Evolutionary conservation across 192 early-diverging fungal species (phyloP), one percentile per base, ranked within the genome.

Genomic region (Cladochytrium replicatum): DNA sequence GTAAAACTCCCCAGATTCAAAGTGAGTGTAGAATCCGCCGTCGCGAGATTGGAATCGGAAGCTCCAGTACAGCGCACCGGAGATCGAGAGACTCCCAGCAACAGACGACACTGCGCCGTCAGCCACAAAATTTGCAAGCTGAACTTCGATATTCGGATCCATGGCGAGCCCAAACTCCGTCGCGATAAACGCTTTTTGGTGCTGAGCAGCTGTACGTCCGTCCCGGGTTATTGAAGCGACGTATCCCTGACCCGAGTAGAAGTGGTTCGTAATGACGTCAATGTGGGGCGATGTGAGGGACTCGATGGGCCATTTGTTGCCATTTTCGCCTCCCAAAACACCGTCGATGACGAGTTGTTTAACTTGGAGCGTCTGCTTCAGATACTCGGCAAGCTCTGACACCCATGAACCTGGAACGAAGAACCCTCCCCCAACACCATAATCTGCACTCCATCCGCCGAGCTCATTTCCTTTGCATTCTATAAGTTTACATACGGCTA

Each of bases 401-500:
- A 63, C 66, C 72, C 72, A 75, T 13, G 21, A 32, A 2, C 63
- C 15, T 2, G 69, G 66, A 26, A 64, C 55, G 4, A 5, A 23
- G 6, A 21, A 3, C 6, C 24, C 32, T 9, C 42, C 9, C 6
- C 45, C 48, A n/a, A n/a, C n/a, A n/a, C n/a, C n/a, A n/a, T n/a
- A n/a, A 13, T 47, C 9, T 5, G 39, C 48, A 8, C 45, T 28
- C 48, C 46, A 55, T 0, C 38, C 32, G 0, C 52, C 52, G 23
- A 76, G 62, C 57, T 76, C 74, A 47, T 76, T 76, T 21, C 74
- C n/a, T n/a, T n/a, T n/a, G n/a, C n/a, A n/a, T n/a, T n/a, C n/a
- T n/a, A n/a, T n/a, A n/a, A n/a, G n/a, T n/a, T n/a, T n/a, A n/a
- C n/a, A n/a, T n/a, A n/a, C n/a, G n/a, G n/a, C n/a, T n/a, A n/a